Evolutionary conservation across 768 basidiomycete species (phyloP), one percentile per base, ranked within the genome.

Genomic region (Tricholoma furcatifolium): DNA sequence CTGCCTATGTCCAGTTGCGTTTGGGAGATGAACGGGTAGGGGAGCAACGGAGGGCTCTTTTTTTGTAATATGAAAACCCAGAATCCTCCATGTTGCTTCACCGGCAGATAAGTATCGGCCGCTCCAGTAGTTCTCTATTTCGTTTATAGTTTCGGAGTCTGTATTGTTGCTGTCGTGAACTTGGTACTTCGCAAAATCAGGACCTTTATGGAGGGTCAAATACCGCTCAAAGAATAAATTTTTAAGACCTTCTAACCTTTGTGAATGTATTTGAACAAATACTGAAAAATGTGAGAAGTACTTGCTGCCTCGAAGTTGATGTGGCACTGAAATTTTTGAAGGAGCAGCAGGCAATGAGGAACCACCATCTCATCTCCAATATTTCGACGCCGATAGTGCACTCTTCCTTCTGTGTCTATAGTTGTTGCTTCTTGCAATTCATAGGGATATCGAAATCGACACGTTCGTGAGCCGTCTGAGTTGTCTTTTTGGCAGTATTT

Each of bases 401-500:
- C 49, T 11, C 27, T 11, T 14, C 49, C 49, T 31, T 41, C 49
- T 9, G 27, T 27, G 20, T 51, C 40, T 8, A 51, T 6, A 42
- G 40, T 42, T 42, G n/a, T n/a, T n/a, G n/a, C n/a, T n/a, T n/a
- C n/a, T n/a, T n/a, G n/a, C n/a, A n/a, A n/a, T n/a, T n/a, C n/a
- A n/a, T n/a, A n/a, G n/a, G n/a, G n/a, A n/a, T n/a, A n/a, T n/a
- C n/a, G n/a, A n/a, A n/a, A n/a, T n/a, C n/a, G n/a, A n/a, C n/a
- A n/a, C n/a, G n/a, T n/a, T n/a, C n/a, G n/a, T n/a, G n/a, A n/a
- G n/a, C n/a, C n/a, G n/a, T n/a, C n/a, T n/a, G n/a, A n/a, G n/a
- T n/a, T n/a, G 34, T 14, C 34, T 50, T 30, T 45, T 8, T 18
- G 21, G 32, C 51, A 71, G 44, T 70, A 69, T n/a, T 51, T 62